Evolutionary conservation across 345 rosid species (phyloP), one percentile per base, ranked within the genome.

Genomic region (Salix udensis): DNA sequence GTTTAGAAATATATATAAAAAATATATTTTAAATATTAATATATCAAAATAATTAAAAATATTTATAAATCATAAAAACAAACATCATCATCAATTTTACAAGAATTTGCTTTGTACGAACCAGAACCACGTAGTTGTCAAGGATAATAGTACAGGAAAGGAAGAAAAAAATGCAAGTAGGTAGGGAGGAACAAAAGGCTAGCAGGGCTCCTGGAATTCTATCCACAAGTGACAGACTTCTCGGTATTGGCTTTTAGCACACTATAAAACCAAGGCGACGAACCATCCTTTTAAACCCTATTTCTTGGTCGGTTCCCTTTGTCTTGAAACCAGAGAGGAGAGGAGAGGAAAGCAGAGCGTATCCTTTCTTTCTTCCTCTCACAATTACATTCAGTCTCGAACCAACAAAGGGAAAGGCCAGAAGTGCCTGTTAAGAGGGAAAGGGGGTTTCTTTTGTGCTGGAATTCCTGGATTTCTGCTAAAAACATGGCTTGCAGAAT

Each of bases 401-500:
- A 78, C 50, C 70, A 72, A 58, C 24, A 16, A 50, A 50, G 55
- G 55, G 21, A 11, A 4, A 39, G 70, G 37, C 14, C 52, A 1
- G 8, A 4, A 7, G 46, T 6, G 16, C 28, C 13, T 58, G 48
- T 9, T 18, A 14, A 52, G 67, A 23, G 28, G 1, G 31, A 37
- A 26, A 26, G 52, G 50, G 72, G 58, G 74, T 72, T 55, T 62
- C 67, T 64, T 78, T 72, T 26, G 73, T 40, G 61, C 67, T 42
- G 82, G 77, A 53, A 39, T 16, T 53, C 44, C 76, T 82, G 48
- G 82, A 77, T 79, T 69, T 74, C 84, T 67, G 78, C 24, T 60
- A 19, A 34, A 34, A 5, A 13, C 70, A 94, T 94, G 98, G 91
- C 94, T 84, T 88, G 88, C 86, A 87, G 85, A 74, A 76, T 91